Evolutionary conservation across 768 basidiomycete species (phyloP).

Genomic region (Dioszegia hungarica): DNA sequence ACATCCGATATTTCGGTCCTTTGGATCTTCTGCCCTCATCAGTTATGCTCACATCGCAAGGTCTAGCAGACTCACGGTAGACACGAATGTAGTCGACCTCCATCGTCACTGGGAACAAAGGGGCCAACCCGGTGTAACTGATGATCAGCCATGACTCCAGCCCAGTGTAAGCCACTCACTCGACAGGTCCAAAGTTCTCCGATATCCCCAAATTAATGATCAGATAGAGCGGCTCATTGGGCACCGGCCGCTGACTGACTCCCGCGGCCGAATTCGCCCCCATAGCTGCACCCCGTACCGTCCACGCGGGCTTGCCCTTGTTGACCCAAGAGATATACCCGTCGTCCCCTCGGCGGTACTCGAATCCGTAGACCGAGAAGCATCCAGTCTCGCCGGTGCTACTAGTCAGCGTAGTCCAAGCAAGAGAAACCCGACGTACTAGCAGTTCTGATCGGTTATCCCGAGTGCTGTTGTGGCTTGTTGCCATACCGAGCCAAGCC

Average conservation of each 20-base stretch:
- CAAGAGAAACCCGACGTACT: constrained; percentile 51
- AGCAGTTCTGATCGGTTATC: constrained; percentile 68
- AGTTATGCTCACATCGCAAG: background rate
- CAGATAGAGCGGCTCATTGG: constrained; percentile 70
- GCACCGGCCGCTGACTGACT: constrained; percentile 66
- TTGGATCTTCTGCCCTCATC: constrained; percentile 39
- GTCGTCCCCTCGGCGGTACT: constrained; percentile 66
- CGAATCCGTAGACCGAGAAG: constrained; percentile 70
- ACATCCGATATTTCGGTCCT: constrained; percentile 67
- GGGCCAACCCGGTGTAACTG: constrained; percentile 38
- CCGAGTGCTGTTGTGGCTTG: constrained; percentile 74
- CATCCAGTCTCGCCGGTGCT: constrained; percentile 52
- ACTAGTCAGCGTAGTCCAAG: background rate
- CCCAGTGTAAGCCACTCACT: constrained; percentile 22
- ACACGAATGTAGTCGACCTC: constrained; percentile 82
- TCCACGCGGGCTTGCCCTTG: constrained; percentile 62
- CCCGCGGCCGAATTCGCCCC: constrained; percentile 60
- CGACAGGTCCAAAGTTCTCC: constrained; percentile 61
- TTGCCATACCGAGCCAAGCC: constrained; percentile 67
- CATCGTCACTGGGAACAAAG: constrained; percentile 54
- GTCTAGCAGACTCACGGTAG: constrained; percentile 56
- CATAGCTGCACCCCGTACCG: constrained; percentile 51
- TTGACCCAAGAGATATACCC: constrained; percentile 77
- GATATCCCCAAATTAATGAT: constrained; percentile 62
- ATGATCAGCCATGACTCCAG: background rate